Evolutionary conservation across 352 stramenopile genomes (phyloP).

Genomic region (Phytophthora gonapodyides): DNA sequence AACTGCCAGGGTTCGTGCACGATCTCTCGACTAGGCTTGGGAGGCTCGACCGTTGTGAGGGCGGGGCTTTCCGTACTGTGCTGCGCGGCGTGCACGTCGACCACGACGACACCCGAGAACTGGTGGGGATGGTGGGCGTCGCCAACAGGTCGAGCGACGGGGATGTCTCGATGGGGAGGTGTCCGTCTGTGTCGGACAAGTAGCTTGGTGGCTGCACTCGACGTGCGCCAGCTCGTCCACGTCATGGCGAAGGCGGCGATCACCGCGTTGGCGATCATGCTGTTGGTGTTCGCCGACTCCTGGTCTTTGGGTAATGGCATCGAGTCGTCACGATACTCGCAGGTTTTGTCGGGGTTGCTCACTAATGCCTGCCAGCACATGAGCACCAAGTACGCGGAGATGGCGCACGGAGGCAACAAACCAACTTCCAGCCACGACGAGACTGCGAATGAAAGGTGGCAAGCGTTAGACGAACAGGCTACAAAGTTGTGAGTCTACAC

Average conservation of each 20-base stretch:
- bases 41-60: slow-evolving; percentile 53
- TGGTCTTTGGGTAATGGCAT: slow-evolving; percentile 11
- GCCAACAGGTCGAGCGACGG: neutral
- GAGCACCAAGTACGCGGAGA: slow-evolving; percentile 72
- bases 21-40: slow-evolving; percentile 32
- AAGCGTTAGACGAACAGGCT: slow-evolving; percentile 1
- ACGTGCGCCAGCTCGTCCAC: slow-evolving; percentile 76
- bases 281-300: slow-evolving; percentile 34
- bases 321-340: slow-evolving; percentile 26
- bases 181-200: slow-evolving; percentile 48
- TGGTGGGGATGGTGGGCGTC: slow-evolving; percentile 7
- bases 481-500: slow-evolving; percentile 4
- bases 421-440: slow-evolving; percentile 72
- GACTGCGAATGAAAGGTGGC: slow-evolving; percentile 38
- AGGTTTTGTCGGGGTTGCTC: slow-evolving; percentile 59
- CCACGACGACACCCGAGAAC: slow-evolving; percentile 41
- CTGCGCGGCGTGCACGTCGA: slow-evolving; percentile 51
- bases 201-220: slow-evolving; percentile 54
- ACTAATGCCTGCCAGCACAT: slow-evolving; percentile 79
- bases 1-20: slow-evolving; percentile 91
- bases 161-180: neutral
- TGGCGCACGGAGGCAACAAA: slow-evolving; percentile 73
- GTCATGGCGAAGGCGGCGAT: slow-evolving; percentile 67
- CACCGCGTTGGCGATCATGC: slow-evolving; percentile 54
- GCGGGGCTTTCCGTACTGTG: slow-evolving; percentile 4